Base-by-base conservation (phyloP, 306 rosid genomes). In the Cucurbita argyrosperma region DNA sequence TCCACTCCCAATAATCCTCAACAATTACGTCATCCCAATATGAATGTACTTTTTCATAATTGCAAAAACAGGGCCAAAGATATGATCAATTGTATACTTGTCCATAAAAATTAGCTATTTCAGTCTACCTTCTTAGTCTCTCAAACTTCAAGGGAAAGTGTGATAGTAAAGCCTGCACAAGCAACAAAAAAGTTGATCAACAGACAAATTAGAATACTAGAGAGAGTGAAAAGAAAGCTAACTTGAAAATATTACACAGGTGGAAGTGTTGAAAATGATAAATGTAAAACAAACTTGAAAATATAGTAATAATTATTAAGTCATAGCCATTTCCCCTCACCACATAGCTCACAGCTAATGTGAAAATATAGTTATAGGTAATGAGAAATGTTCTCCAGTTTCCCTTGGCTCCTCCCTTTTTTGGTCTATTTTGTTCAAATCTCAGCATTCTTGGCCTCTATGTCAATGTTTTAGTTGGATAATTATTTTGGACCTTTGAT, bases 131-230 rank as follows among this genome's bases (percentile, higher is more conserved):
- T 76, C 97, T 89, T 53, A 94, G 74, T 46, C 77, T 84, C 80
- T 91, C 83, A 81, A 89, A 82, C 85, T 94, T 94, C 38, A 26
- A 75, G 78, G 90, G 91, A 79, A 82, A 83, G 71, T 91, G 89
- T 38, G 86, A 77, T 79, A 94, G 74, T 72, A 94, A 79, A 80
- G 87, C 96, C 99, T 94, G 83, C 85, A 90, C 65, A 81, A 75
- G 72, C 40, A 75, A 21, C 49, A 23, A 67, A 74, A 23, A 39
- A 45, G 42, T 49, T 57, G 56, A 57, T 71, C 49, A 49, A 74
- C 19, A 38, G 0, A 47, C 23, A 74, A 68, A 19, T 38, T 72
- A 39, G 64, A 62, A 72, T 40, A 6, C 61, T 23, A 54, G n/a
- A 19, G 43, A 39, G n/a, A 72, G 66, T 35, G 19, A 72, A 38